Conservation (phyloP, 495 filamentous ascomycete species). For the Daldinia vernicosa region DNA sequence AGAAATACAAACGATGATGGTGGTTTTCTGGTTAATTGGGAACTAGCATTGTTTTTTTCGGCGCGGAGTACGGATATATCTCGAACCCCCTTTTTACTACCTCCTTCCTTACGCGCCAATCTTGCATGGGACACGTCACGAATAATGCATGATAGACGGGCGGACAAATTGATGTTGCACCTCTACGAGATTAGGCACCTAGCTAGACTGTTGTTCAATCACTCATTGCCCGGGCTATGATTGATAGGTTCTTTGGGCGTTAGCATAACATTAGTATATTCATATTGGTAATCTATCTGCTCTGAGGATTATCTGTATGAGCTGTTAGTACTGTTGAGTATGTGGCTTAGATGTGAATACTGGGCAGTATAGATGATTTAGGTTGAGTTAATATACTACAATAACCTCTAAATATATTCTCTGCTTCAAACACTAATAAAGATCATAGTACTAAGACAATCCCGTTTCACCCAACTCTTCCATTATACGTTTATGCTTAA, state of each 20-base stretch:
- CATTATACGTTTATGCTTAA: too few relatives aligned
- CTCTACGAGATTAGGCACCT: slow-evolving; percentile 22
- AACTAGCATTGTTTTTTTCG: slow-evolving; percentile 6
- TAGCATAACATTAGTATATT: slow-evolving; percentile 7
- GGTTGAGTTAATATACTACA: background rate
- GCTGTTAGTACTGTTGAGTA: background rate
- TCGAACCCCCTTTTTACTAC: background rate
- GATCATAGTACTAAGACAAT: background rate
- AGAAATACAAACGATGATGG: slow-evolving; percentile 57
- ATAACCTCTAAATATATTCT: background rate
- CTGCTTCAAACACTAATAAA: background rate
- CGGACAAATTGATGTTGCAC: slow-evolving; percentile 35
- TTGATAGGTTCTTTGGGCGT: background rate
- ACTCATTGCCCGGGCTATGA: slow-evolving; percentile 1
- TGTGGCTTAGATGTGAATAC: background rate
- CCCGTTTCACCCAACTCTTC: too few relatives aligned
- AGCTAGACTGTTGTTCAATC: slow-evolving; percentile 11
- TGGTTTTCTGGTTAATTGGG: slow-evolving; percentile 1
- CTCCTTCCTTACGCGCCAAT: slow-evolving; percentile 4
- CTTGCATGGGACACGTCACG: slow-evolving; percentile 25
- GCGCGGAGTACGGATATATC: slow-evolving; percentile 27
- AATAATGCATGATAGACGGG: slow-evolving; percentile 41
- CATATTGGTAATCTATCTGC: background rate
- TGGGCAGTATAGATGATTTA: background rate
- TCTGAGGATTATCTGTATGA: background rate